Evolutionary conservation across 371 early-diverging fungal species (phyloP), one percentile per base, ranked within the genome.

Genomic region (Lichtheimia hyalospora): DNA sequence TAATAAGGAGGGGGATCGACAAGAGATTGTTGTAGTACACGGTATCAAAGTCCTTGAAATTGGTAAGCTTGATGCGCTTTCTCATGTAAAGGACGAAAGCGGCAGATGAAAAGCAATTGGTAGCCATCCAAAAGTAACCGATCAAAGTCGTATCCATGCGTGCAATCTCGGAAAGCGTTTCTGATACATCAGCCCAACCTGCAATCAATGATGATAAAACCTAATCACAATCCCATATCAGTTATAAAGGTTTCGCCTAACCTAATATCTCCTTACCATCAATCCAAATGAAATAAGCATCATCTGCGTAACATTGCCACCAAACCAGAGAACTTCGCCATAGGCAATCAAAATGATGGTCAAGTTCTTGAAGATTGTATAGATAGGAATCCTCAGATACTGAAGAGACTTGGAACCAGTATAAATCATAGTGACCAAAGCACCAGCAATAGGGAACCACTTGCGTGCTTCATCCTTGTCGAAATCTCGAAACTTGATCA

Each of bases 351-450:
- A 70, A 61, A 99, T 96, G 65, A 99, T 99, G 28, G 97, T 96
- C 66, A 96, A 67, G 82, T 99, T 99, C 83, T 99, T 99, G 81
- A 99, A 97, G 49, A 99, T 89, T 49, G 99, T 99, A 70, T 97
- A 99, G 27, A 99, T 75, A 7, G 99, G 94, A 58, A 98, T 93
- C 51, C 91, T 83, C 49, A 99, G 84, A 73, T 89, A 95, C 64
- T 96, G 93, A 15, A 99, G 75, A 18, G 77, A 92, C 84, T 91
- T 97, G 82, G 84, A 95, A 41, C 99, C 99, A 3, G 98, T 95
- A 76, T 97, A 98, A 58, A 99, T 93, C 99, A 99, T 99, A 56
- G 89, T 84, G 12, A 92, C 92, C 42, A 99, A 82, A 54, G 91
- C 84, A 42, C 86, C 61, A 3, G 98, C 92, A 58, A 97, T 90